Evolutionary conservation across 352 stramenopile genomes (phyloP).

Genomic region (Plasmopara muralis): DNA sequence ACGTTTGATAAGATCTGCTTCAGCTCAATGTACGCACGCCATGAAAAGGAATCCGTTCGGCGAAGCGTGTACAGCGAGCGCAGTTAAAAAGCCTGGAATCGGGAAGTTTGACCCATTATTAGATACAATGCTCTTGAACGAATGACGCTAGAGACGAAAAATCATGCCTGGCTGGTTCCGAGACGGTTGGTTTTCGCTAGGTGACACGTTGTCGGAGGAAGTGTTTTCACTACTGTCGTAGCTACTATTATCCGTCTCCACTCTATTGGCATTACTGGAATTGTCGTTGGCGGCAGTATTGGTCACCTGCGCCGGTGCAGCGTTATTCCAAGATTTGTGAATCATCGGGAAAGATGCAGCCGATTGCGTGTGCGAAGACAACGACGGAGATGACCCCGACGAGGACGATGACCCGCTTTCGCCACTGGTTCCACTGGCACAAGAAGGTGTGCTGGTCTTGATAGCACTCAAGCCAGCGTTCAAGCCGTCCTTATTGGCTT

Average conservation of each 20-base stretch:
- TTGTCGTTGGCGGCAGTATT: not conserved
- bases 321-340: slow-evolving; percentile 2
- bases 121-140: slow-evolving; percentile 10
- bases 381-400: slow-evolving; percentile 19
- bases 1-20: slow-evolving; percentile 16
- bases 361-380: slow-evolving; percentile 15
- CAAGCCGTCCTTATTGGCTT: slow-evolving; percentile 14
- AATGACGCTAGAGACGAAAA: slow-evolving; percentile 18
- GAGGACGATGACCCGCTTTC: slow-evolving; percentile 19
- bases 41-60: slow-evolving; percentile 6
- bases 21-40: slow-evolving; percentile 14
- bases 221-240: slow-evolving; percentile 3
- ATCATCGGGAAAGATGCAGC: slow-evolving; percentile 7
- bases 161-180: slow-evolving; percentile 18
- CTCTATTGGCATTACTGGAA: slow-evolving; percentile 1
- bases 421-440: slow-evolving; percentile 13
- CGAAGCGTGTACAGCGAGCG: slow-evolving; percentile 15
- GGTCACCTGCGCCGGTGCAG: slow-evolving; percentile 1
- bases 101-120: slow-evolving; percentile 15
- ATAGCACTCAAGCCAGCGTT: slow-evolving; percentile 2
- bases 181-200: slow-evolving; percentile 7
- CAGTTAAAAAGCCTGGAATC: slow-evolving; percentile 16
- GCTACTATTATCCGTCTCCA: not conserved
- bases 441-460: slow-evolving; percentile 12
- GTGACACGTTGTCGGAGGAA: slow-evolving; percentile 7